Percentiles rank a stretch among this genome's conserved stretches.
Evolutionary conservation across 2,329 filamentous ascomycete genomes (phyloP).

Genomic region (Calonectria pseudoturangicola): DNA sequence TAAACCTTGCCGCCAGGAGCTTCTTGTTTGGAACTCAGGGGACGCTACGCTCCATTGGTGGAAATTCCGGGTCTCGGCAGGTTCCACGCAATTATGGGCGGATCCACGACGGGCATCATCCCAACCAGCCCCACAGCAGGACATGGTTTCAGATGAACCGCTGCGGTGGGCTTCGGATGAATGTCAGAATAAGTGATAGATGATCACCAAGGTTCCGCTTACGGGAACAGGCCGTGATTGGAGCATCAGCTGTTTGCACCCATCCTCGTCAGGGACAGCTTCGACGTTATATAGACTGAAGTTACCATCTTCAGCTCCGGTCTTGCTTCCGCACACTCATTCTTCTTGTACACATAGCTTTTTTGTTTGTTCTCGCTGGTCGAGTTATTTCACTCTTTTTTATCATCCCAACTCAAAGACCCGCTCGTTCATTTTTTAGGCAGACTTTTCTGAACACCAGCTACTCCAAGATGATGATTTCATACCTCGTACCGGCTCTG

Average conservation of each 20-base stretch:
- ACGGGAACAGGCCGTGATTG: slow-evolving; percentile 12
- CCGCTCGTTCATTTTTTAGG: background rate
- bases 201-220: background rate
- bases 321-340: background rate
- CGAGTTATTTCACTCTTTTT: slow-evolving; percentile 16
- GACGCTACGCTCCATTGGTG: slow-evolving; percentile 29
- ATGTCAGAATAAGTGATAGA: background rate
- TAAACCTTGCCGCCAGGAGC: slow-evolving; percentile 2
- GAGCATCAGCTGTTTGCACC: slow-evolving; percentile 11
- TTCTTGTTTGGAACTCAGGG: slow-evolving; percentile 32
- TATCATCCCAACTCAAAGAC: background rate
- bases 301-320: background rate
- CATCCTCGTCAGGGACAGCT: background rate
- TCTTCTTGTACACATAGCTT: slow-evolving; percentile 6
- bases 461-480: background rate
- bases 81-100: slow-evolving; percentile 28
- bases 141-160: slow-evolving; percentile 18
- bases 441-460: background rate
- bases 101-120: slow-evolving; percentile 10
- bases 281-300: slow-evolving; percentile 3
- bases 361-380: slow-evolving; percentile 23
- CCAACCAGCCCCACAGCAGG: slow-evolving; percentile 9
- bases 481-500: slow-evolving; percentile 2
- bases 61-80: slow-evolving; percentile 9
- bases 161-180: slow-evolving; percentile 19